A percentile compares a stretch with the other conserved stretches of the same genome.
These are phyloP conservation scores for Epichloe hybrida DNA, from an alignment of 2,329 filamentous ascomycete genomes.

Conservation along the genomic window DNA sequence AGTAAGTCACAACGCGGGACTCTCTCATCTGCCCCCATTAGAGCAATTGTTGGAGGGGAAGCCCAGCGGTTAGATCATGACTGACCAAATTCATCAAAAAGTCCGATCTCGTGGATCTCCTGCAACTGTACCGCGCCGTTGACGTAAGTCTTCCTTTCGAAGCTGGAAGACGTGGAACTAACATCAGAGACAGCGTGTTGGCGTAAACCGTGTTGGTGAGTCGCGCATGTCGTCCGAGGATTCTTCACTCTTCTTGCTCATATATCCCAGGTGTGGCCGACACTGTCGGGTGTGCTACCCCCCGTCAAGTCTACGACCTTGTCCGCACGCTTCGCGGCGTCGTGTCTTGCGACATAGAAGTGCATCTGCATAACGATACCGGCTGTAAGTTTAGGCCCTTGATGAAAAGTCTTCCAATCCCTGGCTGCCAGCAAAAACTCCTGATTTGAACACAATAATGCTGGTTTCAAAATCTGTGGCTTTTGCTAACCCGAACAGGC, in stretches of 20 bases:
- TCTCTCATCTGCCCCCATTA: background rate
- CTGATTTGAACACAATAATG: no score
- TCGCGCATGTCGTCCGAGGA: background rate
- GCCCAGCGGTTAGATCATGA: background rate
- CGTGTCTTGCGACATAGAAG: conserved; percentile 59
- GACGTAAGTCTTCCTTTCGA: conserved; percentile 30
- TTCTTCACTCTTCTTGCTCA: background rate
- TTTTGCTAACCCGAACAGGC: conserved; percentile 29
- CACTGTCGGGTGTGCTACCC: conserved; percentile 78
- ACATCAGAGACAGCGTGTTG: background rate
- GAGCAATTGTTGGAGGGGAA: background rate
- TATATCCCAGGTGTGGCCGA: conserved; percentile 53
- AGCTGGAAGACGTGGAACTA: background rate
- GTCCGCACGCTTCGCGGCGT: conserved; percentile 57
- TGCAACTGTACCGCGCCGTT: conserved; percentile 67
- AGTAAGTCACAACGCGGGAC: conserved; percentile 1
- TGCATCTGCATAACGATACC: conserved; percentile 41
- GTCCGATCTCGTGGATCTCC: conserved; percentile 53
- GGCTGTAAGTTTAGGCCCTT: background rate
- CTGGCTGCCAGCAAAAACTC: no score
- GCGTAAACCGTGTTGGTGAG: background rate
- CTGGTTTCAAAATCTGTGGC: background rate
- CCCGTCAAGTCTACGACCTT: conserved; percentile 73
- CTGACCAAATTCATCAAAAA: background rate
- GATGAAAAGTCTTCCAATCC: background rate